These are phyloP conservation scores for Pseudocercospora pini-densiflorae DNA, from an alignment of 2,329 filamentous ascomycete genomes.

Conservation along the genomic window DNA sequence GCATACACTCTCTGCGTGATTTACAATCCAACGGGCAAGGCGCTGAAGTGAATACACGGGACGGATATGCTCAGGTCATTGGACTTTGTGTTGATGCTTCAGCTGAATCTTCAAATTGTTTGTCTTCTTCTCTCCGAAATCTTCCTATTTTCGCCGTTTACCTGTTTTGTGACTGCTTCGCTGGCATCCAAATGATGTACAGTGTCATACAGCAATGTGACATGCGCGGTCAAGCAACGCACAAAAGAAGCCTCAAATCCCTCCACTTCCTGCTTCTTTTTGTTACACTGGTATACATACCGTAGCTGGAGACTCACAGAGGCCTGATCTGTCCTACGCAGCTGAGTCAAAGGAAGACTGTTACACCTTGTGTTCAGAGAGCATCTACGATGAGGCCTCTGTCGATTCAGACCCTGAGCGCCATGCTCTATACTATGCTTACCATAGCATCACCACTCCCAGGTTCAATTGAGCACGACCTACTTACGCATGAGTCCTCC, in stretches of 20 bases:
- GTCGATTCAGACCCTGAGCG: background rate
- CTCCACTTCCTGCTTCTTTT: background rate
- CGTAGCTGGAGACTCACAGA: background rate
- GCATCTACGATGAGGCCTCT: background rate
- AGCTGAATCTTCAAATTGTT: background rate
- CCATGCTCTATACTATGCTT: background rate
- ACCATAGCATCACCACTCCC: background rate
- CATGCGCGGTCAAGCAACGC: background rate
- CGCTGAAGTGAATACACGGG: rapidly evolving
- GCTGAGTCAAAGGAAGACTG: background rate
- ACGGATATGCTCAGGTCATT: background rate
- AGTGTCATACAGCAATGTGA: background rate
- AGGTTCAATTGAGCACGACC: background rate
- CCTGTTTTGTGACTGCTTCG: background rate
- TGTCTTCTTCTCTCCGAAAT: background rate
- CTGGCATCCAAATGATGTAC: background rate
- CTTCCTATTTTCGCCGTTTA: background rate
- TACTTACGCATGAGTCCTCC: background rate
- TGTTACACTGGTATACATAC: background rate
- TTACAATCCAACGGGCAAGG: background rate
- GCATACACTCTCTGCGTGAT: background rate
- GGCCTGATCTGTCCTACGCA: background rate
- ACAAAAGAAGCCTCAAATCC: background rate
- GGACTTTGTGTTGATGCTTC: background rate
- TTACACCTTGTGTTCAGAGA: background rate